These are phyloP conservation scores for Mallotus japonicus DNA, from an alignment of 441 rosid genomes.

Conservation along the genomic window DNA sequence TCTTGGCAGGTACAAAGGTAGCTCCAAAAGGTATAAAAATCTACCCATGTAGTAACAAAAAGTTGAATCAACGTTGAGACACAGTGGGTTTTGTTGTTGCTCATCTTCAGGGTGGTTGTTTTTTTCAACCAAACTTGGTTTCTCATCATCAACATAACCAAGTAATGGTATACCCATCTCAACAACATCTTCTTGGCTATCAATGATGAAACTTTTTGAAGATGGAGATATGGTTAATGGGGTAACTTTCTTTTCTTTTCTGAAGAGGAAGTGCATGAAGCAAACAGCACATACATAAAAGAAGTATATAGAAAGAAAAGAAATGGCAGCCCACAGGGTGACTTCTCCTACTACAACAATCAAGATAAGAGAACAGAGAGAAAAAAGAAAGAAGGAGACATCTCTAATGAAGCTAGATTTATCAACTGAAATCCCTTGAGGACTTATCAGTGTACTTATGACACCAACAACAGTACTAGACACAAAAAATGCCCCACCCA, in stretches of 20 bases:
- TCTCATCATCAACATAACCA: slow-evolving; percentile 51
- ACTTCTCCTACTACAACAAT: slow-evolving; percentile 51
- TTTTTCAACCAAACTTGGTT: slow-evolving; percentile 31
- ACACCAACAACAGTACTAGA: slow-evolving; percentile 82
- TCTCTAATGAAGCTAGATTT: slow-evolving; percentile 72
- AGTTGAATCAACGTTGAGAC: slow-evolving; percentile 31
- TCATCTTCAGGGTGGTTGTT: slow-evolving; percentile 19
- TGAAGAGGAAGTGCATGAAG: slow-evolving; percentile 31
- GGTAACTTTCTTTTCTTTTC: slow-evolving; percentile 22
- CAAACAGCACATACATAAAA: slow-evolving; percentile 55
- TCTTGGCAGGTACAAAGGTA: slow-evolving; percentile 80
- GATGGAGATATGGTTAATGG: slow-evolving; percentile 7
- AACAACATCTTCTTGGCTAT: slow-evolving; percentile 35
- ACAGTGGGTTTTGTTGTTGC: neutral
- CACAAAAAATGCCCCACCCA: slow-evolving; percentile 87
- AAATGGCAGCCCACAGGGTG: slow-evolving; percentile 53
- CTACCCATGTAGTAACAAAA: slow-evolving; percentile 28
- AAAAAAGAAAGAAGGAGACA: slow-evolving; percentile 55
- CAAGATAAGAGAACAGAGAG: slow-evolving; percentile 59
- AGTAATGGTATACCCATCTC: slow-evolving; percentile 66
- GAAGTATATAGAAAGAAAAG: slow-evolving; percentile 62
- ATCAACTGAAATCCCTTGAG: slow-evolving; percentile 49
- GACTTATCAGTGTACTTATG: slow-evolving; percentile 46
- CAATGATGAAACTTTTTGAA: slow-evolving; percentile 18
- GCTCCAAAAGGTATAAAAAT: slow-evolving; percentile 46